phyloP scores from a whole-genome alignment of 495 filamentous ascomycete species.

The Penicillium chermesinum region DNA sequence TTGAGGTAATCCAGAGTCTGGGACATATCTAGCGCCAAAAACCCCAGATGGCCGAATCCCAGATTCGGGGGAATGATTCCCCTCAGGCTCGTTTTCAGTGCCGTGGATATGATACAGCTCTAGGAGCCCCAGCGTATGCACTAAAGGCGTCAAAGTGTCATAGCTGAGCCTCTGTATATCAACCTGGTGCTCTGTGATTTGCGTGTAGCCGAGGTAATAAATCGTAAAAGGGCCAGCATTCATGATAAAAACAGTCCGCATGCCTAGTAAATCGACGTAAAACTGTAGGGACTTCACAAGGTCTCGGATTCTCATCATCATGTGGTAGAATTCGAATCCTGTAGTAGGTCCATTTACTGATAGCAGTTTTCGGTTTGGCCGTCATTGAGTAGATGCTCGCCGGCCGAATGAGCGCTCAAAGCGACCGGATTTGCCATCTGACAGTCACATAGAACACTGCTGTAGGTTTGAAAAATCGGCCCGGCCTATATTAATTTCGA shows the following conservation, averaged over 20 bases:
- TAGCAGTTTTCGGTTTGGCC: not conserved
- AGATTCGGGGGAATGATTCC: not conserved
- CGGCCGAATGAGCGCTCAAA: not conserved
- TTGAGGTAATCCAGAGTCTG: not conserved
- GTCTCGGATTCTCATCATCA: slow-evolving; percentile 5
- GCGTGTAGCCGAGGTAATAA: slow-evolving; percentile 1
- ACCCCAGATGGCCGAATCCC: slow-evolving; percentile 1
- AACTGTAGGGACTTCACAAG: not conserved
- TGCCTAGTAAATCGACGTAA: slow-evolving; percentile 1
- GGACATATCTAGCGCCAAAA: not conserved
- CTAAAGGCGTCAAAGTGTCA: not conserved
- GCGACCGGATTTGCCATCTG: too few relatives aligned
- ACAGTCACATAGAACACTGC: too few relatives aligned
- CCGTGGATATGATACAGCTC: slow-evolving; percentile 3
- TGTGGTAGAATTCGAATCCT: not conserved
- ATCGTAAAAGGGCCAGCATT: slow-evolving; percentile 1
- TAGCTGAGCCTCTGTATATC: not conserved
- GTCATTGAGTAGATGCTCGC: not conserved
- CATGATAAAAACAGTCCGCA: slow-evolving; percentile 3
- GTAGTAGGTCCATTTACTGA: not conserved
- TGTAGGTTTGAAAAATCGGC: too few relatives aligned
- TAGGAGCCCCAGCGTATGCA: not conserved
- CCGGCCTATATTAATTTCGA: too few relatives aligned
- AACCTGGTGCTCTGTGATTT: not conserved
- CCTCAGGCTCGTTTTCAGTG: slow-evolving; percentile 1